phyloP scores from a whole-genome alignment of 257 asterid species.

The Pogostemon cablin region DNA sequence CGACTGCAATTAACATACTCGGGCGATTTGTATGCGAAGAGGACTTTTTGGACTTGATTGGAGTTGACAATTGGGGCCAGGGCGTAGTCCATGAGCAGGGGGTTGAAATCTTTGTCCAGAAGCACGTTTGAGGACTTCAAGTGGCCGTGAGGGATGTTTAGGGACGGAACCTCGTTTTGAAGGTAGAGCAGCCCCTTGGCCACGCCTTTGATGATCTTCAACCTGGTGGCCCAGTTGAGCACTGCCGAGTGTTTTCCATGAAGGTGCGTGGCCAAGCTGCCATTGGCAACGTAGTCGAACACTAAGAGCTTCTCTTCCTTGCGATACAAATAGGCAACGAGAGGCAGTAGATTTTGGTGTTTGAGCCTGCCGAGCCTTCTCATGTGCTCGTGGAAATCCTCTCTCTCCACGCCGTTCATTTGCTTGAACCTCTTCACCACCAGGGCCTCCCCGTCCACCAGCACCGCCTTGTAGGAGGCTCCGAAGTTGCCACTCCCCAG shows the following conservation, averaged over 20 bases:
- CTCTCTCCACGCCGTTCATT: slow-evolving; percentile 67
- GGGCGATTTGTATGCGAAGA: slow-evolving; percentile 76
- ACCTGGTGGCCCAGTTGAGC: slow-evolving; percentile 68
- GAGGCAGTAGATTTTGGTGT: slow-evolving; percentile 75
- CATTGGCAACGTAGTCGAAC: slow-evolving; percentile 60
- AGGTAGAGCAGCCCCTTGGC: slow-evolving; percentile 70
- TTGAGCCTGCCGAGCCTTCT: slow-evolving; percentile 80
- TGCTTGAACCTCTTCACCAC: slow-evolving; percentile 93
- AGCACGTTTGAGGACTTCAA: slow-evolving; percentile 84
- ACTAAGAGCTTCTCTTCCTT: slow-evolving; percentile 96
- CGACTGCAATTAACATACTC: slow-evolving; percentile 53
- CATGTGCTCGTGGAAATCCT: slow-evolving; percentile 97
- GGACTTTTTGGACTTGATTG: slow-evolving; percentile 57
- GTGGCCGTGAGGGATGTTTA: slow-evolving; percentile 73
- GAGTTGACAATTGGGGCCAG: slow-evolving; percentile 73
- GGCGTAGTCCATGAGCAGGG: slow-evolving; percentile 79
- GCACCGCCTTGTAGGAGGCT: slow-evolving; percentile 89
- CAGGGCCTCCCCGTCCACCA: slow-evolving; percentile 77
- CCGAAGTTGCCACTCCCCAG: slow-evolving; percentile 96
- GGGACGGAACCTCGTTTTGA: slow-evolving; percentile 72
- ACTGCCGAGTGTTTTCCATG: slow-evolving; percentile 71
- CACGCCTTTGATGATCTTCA: slow-evolving; percentile 84
- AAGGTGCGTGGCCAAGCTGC: slow-evolving; percentile 81
- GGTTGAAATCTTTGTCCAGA: slow-evolving; percentile 55
- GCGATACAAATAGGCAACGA: slow-evolving; percentile 83